Evolutionary conservation across 2,329 filamentous ascomycete species (phyloP).

Genomic region (Fusarium sp.): DNA sequence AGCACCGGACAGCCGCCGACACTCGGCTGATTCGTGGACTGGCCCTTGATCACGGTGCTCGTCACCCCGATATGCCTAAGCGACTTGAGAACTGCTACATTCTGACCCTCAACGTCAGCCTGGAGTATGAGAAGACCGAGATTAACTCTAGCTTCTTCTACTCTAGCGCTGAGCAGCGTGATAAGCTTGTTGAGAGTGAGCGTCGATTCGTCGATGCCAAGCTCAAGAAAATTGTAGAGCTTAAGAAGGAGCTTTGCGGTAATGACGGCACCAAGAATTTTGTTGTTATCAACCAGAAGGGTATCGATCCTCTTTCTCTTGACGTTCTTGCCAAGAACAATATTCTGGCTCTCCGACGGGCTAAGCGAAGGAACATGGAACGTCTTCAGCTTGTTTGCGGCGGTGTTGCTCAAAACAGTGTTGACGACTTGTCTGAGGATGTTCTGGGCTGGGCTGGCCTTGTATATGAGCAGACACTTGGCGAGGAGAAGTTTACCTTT

Average conservation of each 20-base stretch:
- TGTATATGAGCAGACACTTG: slow-evolving; percentile 96
- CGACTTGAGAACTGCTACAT: slow-evolving; percentile 94
- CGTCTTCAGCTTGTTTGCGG: slow-evolving; percentile 94
- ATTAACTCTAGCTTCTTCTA: slow-evolving; percentile 99
- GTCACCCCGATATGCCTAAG: slow-evolving; percentile 99
- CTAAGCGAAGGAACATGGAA: slow-evolving; percentile 99
- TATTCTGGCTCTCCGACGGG: slow-evolving; percentile 90
- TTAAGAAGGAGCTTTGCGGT: slow-evolving; percentile 98
- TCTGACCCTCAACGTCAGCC: slow-evolving; percentile 91
- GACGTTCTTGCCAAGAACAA: slow-evolving; percentile 98
- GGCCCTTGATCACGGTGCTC: slow-evolving; percentile 91
- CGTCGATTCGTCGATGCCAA: slow-evolving; percentile 95
- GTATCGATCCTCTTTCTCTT: slow-evolving; percentile 94
- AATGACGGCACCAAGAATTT: slow-evolving; percentile 94
- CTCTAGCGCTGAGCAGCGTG: slow-evolving; percentile 93
- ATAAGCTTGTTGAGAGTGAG: slow-evolving; percentile 98
- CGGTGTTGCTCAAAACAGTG: slow-evolving; percentile 91
- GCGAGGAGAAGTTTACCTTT: slow-evolving; percentile 99
- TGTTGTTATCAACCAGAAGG: slow-evolving; percentile 99
- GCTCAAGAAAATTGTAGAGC: slow-evolving; percentile 93
- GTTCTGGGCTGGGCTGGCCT: slow-evolving; percentile 94
- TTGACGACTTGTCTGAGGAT: slow-evolving; percentile 88
- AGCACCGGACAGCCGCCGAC: slow-evolving; percentile 94
- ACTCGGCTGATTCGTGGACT: slow-evolving; percentile 95
- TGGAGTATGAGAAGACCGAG: slow-evolving; percentile 99